Evolutionary conservation across 139 green algal species (phyloP), one percentile per base, ranked within the genome.

Genomic region (Pleodorina starrii): DNA sequence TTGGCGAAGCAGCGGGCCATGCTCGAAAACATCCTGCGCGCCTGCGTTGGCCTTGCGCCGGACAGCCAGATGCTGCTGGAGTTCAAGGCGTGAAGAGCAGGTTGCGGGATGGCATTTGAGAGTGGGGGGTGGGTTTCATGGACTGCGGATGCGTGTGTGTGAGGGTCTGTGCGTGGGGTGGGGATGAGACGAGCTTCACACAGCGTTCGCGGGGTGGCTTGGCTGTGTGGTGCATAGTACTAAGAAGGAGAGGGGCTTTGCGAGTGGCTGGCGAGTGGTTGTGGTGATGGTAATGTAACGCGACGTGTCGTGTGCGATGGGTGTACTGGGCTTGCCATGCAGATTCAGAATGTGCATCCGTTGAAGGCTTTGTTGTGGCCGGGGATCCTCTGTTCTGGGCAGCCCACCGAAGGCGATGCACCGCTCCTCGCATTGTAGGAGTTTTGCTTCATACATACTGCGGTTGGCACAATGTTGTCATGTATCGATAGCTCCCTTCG

Each of bases 31-130:
- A 92, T 99, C 48, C 92, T 99, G 69, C 93, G 98, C 27, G 98
- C 98, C 6, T 99, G 97, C 90, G 92, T 99, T 0, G 98, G 98
- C 42, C 94, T 99, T 16, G 88, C 94, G 19, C 98, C 98, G 0
- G 98, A 99, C 75, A 98, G 98, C 94, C 98, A 99, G 93, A 99
- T 99, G 98, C 90, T 97, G 69, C 86, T 99, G 63, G 97, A 99
- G 90, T 96, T 96, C 92, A 97, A 97, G 91, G 75, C 78, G 84
- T 84, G 38, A 59, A 5, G 32, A 42, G 2, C 63, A 73, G 27
- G 27, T 73, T 73, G 63, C 3, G 27, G 63, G 63, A n/a, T n/a
- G n/a, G n/a, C n/a, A n/a, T n/a, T n/a, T n/a, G n/a, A n/a, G n/a
- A 16, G 63, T 73, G 5, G n/a, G 35, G 11, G 17, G 27, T 42